Conservation (phyloP, 2,329 filamentous ascomycete genomes). For the Colletotrichum sp. region DNA sequence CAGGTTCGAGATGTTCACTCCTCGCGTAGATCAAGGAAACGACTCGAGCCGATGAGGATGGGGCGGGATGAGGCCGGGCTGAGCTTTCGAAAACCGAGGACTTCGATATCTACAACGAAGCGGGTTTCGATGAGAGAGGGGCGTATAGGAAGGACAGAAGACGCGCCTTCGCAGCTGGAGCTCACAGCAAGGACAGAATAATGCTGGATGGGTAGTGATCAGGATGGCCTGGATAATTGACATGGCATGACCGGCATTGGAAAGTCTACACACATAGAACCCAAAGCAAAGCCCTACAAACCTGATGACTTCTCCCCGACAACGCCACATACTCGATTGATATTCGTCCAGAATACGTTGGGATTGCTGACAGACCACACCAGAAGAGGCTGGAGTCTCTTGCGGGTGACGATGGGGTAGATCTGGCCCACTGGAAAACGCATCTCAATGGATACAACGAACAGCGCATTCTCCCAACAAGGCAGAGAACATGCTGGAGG, state of each 20-base stretch:
- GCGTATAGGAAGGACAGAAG: neutral
- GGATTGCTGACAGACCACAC: neutral
- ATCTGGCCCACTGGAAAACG: neutral
- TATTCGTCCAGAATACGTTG: neutral
- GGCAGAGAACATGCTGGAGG: too few relatives aligned
- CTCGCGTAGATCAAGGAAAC: accelerated
- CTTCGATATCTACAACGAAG: neutral
- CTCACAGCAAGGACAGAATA: neutral
- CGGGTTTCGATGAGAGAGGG: neutral
- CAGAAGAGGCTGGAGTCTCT: neutral
- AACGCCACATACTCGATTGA: neutral
- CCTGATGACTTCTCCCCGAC: too few relatives aligned
- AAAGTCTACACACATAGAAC: too few relatives aligned
- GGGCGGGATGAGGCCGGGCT: neutral
- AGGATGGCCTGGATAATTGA: too few relatives aligned
- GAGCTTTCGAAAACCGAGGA: accelerated
- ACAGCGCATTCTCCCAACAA: neutral
- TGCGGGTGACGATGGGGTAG: neutral
- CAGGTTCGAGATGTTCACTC: neutral
- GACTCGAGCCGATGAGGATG: accelerated
- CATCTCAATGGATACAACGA: neutral
- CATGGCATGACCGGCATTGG: too few relatives aligned
- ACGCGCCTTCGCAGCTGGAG: accelerated
- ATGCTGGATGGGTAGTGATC: too few relatives aligned
- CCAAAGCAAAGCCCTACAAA: too few relatives aligned